Evolutionary conservation across 495 filamentous ascomycete genomes (phyloP), one percentile per base, ranked within the genome.

Genomic region (Aspergillus bertholletiae): DNA sequence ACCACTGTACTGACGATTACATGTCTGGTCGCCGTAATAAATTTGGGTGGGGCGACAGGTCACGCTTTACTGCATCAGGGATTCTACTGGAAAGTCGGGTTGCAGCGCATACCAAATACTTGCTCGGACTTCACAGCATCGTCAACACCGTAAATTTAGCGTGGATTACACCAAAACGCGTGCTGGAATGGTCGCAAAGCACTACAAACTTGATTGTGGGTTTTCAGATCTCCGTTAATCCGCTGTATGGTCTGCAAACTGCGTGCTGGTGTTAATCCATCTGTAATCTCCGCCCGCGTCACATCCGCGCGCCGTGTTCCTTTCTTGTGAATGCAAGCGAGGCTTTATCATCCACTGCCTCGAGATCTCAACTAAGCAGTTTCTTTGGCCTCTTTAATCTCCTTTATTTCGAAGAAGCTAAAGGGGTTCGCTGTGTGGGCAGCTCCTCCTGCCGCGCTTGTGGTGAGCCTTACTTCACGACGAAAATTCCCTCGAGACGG

Each of bases 281-380:
- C n/a, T 3, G 37, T 18, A 40, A 18, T 3, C 18, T 40, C 39
- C 39, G 13, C n/a, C 45, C 45, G 46, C 46, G 46, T 49, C 28
- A n/a, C 28, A 49, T 49, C 30, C 24, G 46, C 46, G 46, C 46
- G 44, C 44, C 44, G 46, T 49, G 46, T 49, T 32, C 24, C 46
- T 30, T 27, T 30, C 22, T 26, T 47, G 26, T 30, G 22, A 49
- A 20, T 11, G n/a, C 35, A n/a, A 22, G 8, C 17, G 28, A 49
- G 22, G 18, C 7, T 2, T 35, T 6, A 20, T 18, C 46, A 18
- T 34, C 22, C 22, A 49, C 1, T 26, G 13, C 28, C 18, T 32
- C 18, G 8, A 18, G 27, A 28, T 12, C 1, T 32, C 1, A 27
- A 35, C 22, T 49, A n/a, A 35, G 20, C 20, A 17, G 28, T 7